Base-by-base conservation (phyloP, 208 protist species). In the Trypanosoma vivax region DNA sequence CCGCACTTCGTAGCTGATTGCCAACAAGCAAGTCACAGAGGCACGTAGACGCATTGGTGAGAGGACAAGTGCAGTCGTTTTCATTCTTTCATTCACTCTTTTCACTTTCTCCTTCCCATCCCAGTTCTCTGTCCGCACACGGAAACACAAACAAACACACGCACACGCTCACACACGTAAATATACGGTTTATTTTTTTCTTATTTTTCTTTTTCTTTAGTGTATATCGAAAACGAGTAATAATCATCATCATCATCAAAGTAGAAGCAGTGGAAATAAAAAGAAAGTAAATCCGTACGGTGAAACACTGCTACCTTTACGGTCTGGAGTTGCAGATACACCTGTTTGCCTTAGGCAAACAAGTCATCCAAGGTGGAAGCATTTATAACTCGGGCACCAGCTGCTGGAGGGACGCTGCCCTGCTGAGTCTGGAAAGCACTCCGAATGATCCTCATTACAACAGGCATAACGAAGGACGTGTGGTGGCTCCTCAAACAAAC, bases 291-390 rank as follows among this genome's bases (percentile, higher is more conserved):
- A n/a, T n/a, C n/a, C n/a, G n/a, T n/a, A n/a, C n/a, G n/a, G n/a
- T n/a, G n/a, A n/a, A n/a, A n/a, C n/a, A n/a, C n/a, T n/a, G n/a
- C n/a, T n/a, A n/a, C n/a, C n/a, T n/a, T 47, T 28, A 11, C 30
- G 25, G 7, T 47, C 21, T 27, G 31, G 23, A 6, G 9, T 40
- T 13, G 31, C 5, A 10, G 4, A 9, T 3, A 41, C 24, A 33
- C 7, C 25, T n/a, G 14, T n/a, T 30, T 14, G 31, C 27, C 38
- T 71, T 38, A 88, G 1, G 71, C 47, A 54, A 84, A 82, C 21
- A 81, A 58, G 31, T 79, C 62, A 29, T 84, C 68, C 27, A 82
- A 33, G n/a, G 40, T 53, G 1, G 53, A 27, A 45, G 18, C 33
- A 41, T 57, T 11, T 23, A 5, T 19, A 40, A 50, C 28, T n/a